Evolutionary conservation across 257 asterid genomes (phyloP), one percentile per base, ranked within the genome.

Genomic region (Rubia yunnanensis): DNA sequence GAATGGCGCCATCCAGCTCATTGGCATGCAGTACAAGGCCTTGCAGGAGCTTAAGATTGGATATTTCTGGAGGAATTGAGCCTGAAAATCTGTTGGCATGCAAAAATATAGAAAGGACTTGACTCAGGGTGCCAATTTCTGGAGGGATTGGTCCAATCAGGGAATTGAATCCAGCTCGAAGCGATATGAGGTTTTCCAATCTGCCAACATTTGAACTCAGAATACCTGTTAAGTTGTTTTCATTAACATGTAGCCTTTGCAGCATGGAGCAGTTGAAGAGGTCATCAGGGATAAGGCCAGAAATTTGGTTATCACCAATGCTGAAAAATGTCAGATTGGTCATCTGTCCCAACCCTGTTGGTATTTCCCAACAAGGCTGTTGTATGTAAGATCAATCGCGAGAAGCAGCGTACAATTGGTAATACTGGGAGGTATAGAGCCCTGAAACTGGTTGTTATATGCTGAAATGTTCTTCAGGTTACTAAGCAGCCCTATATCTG

Each of bases 391-490:
- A n/a, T 64, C 35, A 32, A 85, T 24, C 10, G 63, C 84, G 10
- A 78, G 87, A 68, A 91, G 87, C 34, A 76, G 66, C 0, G 89
- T 79, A 71, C 88, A 91, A 69, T 86, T 86, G 55, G 30, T 71
- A 20, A 91, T 77, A 60, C 86, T 79, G 8, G 80, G 34, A 4
- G 98, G 98, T 49, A 91, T 78, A 31, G 88, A 53, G 10, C 95
- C 96, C 23, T 76, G 80, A 34, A 49, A 20, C 23, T 61, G 71
- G 58, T 91, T 88, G 14, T 64, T 74, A 0, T 3, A 13, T 18
- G 75, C 76, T 10, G 88, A 83, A 13, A 91, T 66, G 70, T 88
- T 91, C 81, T 44, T 83, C 70, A 91, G 81, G 55, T 88, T 88
- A 63, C 63, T 28, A 23, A 91, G 63, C 52, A 77, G 64, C 27